phyloP scores from a whole-genome alignment of 176 grass and related monocot species.

The Miscanthus lutarioriparius region DNA sequence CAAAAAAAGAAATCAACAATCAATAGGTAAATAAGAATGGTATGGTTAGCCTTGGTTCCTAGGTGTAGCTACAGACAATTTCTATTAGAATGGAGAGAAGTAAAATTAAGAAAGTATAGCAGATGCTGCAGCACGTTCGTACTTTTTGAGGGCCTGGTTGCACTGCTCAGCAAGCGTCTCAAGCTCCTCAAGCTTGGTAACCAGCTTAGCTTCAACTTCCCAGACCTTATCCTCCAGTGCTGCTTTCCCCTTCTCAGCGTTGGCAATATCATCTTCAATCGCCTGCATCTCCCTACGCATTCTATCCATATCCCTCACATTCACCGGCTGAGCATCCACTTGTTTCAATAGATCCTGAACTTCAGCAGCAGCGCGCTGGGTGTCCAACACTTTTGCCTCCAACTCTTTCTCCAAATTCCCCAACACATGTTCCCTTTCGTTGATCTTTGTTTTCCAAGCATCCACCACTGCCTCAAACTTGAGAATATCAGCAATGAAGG shows the following conservation, averaged over 20 bases:
- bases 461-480: slow-evolving; percentile 82
- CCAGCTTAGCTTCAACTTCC: slow-evolving; percentile 64
- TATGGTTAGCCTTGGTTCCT: neutral
- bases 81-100: neutral
- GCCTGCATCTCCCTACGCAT: slow-evolving; percentile 72
- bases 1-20: neutral
- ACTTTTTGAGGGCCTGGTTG: slow-evolving; percentile 77
- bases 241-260: slow-evolving; percentile 44
- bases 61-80: neutral
- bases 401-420: slow-evolving; percentile 53
- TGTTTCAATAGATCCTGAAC: slow-evolving; percentile 57
- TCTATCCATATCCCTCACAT: slow-evolving; percentile 64
- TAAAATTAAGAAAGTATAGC: neutral
- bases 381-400: slow-evolving; percentile 56
- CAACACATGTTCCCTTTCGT: slow-evolving; percentile 48
- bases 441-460: slow-evolving; percentile 55
- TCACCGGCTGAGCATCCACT: slow-evolving; percentile 57
- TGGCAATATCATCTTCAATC: slow-evolving; percentile 58
- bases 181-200: slow-evolving; percentile 59
- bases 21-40: neutral
- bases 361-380: slow-evolving; percentile 32
- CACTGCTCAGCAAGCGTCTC: slow-evolving; percentile 56
- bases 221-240: slow-evolving; percentile 66
- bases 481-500: slow-evolving; percentile 49
- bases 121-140: slow-evolving; percentile 13